phyloP scores from a whole-genome alignment of 2,329 filamentous ascomycete species.

The Chaetoscypha palmicola region DNA sequence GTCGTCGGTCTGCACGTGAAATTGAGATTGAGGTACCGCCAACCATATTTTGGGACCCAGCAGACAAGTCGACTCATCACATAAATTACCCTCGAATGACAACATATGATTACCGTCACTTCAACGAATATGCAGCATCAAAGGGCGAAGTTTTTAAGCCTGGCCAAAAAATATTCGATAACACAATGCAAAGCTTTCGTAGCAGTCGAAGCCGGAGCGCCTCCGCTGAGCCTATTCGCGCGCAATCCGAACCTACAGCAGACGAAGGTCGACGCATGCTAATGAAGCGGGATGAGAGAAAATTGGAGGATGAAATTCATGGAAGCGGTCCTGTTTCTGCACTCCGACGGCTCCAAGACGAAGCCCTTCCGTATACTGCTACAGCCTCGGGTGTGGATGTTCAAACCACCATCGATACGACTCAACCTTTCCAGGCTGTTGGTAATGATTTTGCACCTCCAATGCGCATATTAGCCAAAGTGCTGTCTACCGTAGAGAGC shows the following conservation, averaged over 20 bases:
- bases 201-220: slow-evolving; percentile 21
- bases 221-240: slow-evolving; percentile 21
- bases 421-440: slow-evolving; percentile 8
- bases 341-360: slow-evolving; percentile 5
- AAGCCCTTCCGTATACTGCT: slow-evolving; percentile 10
- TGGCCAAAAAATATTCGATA: slow-evolving; percentile 40
- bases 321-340: not conserved
- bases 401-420: not conserved
- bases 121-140: slow-evolving; percentile 43
- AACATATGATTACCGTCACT: slow-evolving; percentile 49
- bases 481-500: slow-evolving; percentile 61
- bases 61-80: slow-evolving; percentile 51
- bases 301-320: slow-evolving; percentile 13
- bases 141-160: slow-evolving; percentile 48
- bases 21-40: slow-evolving; percentile 52
- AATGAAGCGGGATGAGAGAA: slow-evolving; percentile 28
- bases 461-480: slow-evolving; percentile 50
- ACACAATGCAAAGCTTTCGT: slow-evolving; percentile 26
- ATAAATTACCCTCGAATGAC: slow-evolving; percentile 59
- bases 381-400: slow-evolving; percentile 7
- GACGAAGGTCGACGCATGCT: slow-evolving; percentile 20
- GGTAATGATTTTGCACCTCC: slow-evolving; percentile 27
- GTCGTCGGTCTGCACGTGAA: slow-evolving; percentile 46
- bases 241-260: slow-evolving; percentile 23
- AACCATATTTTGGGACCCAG: slow-evolving; percentile 49